Conservation (phyloP, 768 basidiomycete species). For the Leccinum broughii region DNA sequence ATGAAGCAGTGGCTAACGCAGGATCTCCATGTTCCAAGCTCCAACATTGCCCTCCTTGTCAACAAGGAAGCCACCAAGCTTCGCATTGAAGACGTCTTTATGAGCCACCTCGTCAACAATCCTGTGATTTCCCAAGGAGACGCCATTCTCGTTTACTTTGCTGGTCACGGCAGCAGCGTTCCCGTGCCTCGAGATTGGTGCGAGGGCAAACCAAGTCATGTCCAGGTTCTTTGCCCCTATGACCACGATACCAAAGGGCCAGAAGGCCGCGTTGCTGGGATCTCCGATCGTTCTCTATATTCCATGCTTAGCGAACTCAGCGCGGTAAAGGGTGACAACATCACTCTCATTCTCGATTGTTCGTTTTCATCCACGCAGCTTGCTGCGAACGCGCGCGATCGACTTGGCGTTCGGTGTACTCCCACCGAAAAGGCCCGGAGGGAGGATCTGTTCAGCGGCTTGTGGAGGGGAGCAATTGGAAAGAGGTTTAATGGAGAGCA, state of each 20-base stretch:
- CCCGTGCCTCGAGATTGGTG: constrained; percentile 64
- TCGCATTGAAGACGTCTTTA: constrained; percentile 60
- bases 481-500: constrained; percentile 36
- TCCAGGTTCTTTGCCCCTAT: constrained; percentile 65
- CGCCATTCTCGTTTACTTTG: constrained; percentile 68
- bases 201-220: constrained; percentile 40
- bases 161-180: constrained; percentile 68
- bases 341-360: constrained; percentile 66
- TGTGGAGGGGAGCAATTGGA: constrained; percentile 53
- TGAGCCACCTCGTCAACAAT: constrained; percentile 64
- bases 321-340: constrained; percentile 62
- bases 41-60: constrained; percentile 56
- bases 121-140: constrained; percentile 58
- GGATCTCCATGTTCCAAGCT: constrained; percentile 55
- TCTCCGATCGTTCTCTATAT: constrained; percentile 65
- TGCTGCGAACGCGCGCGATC: constrained; percentile 41
- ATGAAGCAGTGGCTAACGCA: constrained; percentile 58
- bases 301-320: constrained; percentile 61
- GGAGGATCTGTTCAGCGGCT: constrained; percentile 54
- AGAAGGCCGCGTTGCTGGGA: constrained; percentile 54
- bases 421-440: constrained; percentile 53
- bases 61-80: constrained; percentile 62
- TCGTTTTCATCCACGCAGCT: constrained; percentile 53
- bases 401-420: constrained; percentile 57
- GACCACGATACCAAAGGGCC: constrained; percentile 57